These are phyloP conservation scores for Fusarium cyanostomum DNA, from an alignment of 2,329 filamentous ascomycete genomes.

Conservation along the genomic window DNA sequence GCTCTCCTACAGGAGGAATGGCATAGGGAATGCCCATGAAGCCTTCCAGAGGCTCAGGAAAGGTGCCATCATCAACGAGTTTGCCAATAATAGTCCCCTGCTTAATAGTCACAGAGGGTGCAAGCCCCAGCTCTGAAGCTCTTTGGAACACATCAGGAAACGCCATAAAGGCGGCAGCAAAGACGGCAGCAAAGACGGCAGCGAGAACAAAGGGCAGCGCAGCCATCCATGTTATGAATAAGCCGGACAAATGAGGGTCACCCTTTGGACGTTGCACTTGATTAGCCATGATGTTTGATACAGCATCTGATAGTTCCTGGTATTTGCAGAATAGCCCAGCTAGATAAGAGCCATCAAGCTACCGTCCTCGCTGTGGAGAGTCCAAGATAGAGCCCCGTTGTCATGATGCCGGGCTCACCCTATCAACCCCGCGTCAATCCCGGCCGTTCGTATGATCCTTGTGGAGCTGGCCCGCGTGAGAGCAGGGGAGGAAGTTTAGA, in stretches of 20 bases:
- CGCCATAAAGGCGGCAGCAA: slow-evolving; percentile 20
- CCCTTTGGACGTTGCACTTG: slow-evolving; percentile 8
- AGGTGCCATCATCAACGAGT: slow-evolving; percentile 44
- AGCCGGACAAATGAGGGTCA: background rate
- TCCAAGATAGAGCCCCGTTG: background rate
- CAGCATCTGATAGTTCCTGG: background rate
- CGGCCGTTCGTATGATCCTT: slow-evolving; percentile 12
- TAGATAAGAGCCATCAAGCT: slow-evolving; percentile 22
- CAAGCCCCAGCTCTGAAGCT: slow-evolving; percentile 5
- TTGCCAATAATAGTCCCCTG: slow-evolving; percentile 47
- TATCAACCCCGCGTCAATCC: slow-evolving; percentile 31
- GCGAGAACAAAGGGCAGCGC: slow-evolving; percentile 29
- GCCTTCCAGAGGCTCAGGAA: slow-evolving; percentile 47
- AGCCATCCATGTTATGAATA: slow-evolving; percentile 26
- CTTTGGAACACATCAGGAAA: slow-evolving; percentile 18
- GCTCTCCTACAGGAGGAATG: slow-evolving; percentile 53
- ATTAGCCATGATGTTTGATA: slow-evolving; percentile 20
- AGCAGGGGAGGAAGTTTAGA: background rate
- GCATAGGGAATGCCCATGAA: slow-evolving; percentile 61
- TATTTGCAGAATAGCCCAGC: background rate
- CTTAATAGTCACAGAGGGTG: slow-evolving; percentile 40
- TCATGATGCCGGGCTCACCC: slow-evolving; percentile 13
- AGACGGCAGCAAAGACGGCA: slow-evolving; percentile 26
- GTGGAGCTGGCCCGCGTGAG: slow-evolving; percentile 18
- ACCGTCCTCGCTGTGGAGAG: background rate